A percentile compares a stretch with the other conserved stretches of the same genome.
phyloP scores from a whole-genome alignment of 495 filamentous ascomycete species.

The Xylaria castorea region DNA sequence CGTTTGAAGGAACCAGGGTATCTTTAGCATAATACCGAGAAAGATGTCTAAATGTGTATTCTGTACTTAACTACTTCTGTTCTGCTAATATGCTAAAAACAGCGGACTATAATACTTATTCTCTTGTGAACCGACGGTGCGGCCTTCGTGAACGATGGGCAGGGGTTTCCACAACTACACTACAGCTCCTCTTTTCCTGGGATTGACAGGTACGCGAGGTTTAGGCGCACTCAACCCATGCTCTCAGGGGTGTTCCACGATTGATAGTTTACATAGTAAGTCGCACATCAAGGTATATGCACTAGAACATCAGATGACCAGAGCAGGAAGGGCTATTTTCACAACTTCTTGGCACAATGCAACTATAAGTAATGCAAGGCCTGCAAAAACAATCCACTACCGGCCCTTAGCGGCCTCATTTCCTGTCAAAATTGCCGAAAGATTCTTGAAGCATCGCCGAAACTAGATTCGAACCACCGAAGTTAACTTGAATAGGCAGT shows the following conservation, averaged over 20 bases:
- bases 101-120: background rate
- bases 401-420: background rate
- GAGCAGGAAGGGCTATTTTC: background rate
- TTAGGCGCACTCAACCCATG: background rate
- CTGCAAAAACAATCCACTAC: background rate
- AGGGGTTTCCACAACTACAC: background rate
- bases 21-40: background rate
- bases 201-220: background rate
- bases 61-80: background rate
- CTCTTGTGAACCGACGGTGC: background rate
- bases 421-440: background rate
- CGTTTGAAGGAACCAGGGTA: background rate
- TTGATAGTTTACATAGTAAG: background rate
- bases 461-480: background rate
- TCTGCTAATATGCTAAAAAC: background rate
- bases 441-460: background rate
- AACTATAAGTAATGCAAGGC: background rate
- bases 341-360: background rate
- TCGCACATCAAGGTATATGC: background rate
- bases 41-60: background rate
- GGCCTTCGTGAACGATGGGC: background rate
- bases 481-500: slow-evolving; percentile 12
- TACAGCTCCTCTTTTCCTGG: background rate
- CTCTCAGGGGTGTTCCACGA: background rate
- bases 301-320: background rate